These are phyloP conservation scores for Trypanosomatidae sp. DNA, from an alignment of 208 protist genomes.

Conservation along the genomic window DNA sequence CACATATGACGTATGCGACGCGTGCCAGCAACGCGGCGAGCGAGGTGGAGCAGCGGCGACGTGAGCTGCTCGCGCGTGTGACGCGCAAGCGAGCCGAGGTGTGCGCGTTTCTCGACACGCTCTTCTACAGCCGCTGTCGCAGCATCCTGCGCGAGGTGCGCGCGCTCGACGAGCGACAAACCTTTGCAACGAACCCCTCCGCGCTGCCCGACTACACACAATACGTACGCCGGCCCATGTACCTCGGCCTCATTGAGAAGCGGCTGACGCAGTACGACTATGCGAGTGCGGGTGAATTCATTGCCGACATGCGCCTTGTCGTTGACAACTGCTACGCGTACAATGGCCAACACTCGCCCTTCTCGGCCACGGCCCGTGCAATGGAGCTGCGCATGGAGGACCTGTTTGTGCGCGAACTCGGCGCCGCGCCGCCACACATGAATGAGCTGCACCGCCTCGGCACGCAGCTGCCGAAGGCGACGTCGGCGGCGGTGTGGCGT, in stretches of 20 bases:
- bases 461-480: conserved; percentile 8
- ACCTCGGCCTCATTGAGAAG: conserved; percentile 33
- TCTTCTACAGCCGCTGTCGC: conserved; percentile 50
- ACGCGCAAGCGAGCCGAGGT: conserved; percentile 42
- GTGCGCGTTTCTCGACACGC: conserved; percentile 25
- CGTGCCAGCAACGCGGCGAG: neutral
- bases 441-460: conserved; percentile 22
- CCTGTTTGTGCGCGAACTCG: conserved; percentile 56
- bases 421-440: conserved; percentile 18
- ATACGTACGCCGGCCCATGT: conserved; percentile 42
- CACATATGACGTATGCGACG: neutral
- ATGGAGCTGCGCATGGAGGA: conserved; percentile 75
- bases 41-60: neutral
- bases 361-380: conserved; percentile 22
- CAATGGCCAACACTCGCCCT: conserved; percentile 30
- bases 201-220: conserved; percentile 28
- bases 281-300: conserved; percentile 25
- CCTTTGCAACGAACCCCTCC: conserved; percentile 42
- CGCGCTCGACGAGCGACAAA: conserved; percentile 15
- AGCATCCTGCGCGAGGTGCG: conserved; percentile 15
- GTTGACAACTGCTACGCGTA: conserved; percentile 75
- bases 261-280: conserved; percentile 64
- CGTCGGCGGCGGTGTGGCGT: conserved; percentile 13
- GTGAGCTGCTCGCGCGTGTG: conserved; percentile 20
- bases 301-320: conserved; percentile 71